A percentile compares a stretch with the other conserved stretches of the same genome.
phyloP scores from a whole-genome alignment of 2,329 filamentous ascomycete species.

The Sarocladium brachiariae region DNA sequence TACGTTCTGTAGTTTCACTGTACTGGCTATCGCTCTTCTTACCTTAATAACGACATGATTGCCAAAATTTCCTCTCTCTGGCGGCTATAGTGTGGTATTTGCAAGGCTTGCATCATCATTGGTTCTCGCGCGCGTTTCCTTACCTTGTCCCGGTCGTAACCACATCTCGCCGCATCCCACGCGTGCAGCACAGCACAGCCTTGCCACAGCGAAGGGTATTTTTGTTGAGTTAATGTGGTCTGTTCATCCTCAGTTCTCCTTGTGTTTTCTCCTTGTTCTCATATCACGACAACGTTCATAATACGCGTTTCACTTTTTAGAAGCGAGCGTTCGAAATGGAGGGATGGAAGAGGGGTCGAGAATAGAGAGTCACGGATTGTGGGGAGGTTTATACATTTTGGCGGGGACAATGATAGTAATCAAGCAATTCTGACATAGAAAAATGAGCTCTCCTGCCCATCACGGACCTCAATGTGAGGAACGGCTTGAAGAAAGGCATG shows the following conservation, averaged over 20 bases:
- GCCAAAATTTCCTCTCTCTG: neutral
- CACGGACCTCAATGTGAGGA: neutral
- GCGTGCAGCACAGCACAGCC: constrained; percentile 32
- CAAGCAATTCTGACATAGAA: constrained; percentile 6
- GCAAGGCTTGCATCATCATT: neutral
- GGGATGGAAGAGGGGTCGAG: neutral
- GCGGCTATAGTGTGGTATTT: neutral
- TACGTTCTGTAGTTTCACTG: neutral
- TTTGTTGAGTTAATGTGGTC: constrained; percentile 29
- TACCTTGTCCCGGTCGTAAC: constrained; percentile 15
- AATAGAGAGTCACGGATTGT: constrained; percentile 9
- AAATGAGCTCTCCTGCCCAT: neutral
- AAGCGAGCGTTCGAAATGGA: constrained; percentile 6
- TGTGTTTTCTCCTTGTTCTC: constrained; percentile 15
- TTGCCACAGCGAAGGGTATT: constrained; percentile 28
- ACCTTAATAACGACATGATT: neutral
- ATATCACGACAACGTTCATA: constrained; percentile 10
- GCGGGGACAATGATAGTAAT: constrained; percentile 3
- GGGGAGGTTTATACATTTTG: constrained; percentile 2
- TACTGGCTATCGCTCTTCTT: neutral
- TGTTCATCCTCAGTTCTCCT: constrained; percentile 9
- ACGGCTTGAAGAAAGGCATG: neutral
- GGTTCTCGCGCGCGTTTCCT: constrained; percentile 11
- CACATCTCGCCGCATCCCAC: neutral
- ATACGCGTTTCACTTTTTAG: constrained; percentile 9